Evolutionary conservation across 1,139 yeast species (phyloP), one percentile per base, ranked within the genome.

Genomic region (Geotrichum cucujoidarum): DNA sequence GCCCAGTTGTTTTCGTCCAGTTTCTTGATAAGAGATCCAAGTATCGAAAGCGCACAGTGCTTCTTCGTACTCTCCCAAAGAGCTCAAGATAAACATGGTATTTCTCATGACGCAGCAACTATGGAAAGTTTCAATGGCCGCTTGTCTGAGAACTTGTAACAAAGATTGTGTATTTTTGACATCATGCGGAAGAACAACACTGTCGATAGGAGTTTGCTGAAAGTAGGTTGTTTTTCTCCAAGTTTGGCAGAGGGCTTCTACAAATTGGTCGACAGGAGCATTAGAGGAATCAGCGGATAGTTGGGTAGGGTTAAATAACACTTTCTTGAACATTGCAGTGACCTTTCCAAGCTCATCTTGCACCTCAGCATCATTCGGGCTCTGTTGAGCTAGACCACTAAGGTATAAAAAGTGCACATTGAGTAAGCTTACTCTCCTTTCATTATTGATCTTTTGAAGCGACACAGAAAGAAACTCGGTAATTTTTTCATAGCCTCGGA

Each of bases 111-210:
- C 60, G 8, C 61, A 56, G 6, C 71, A 67, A 29, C 78, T 76
- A 54, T 77, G 80, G 54, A 76, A 77, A 0, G 81, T 74, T 45
- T 68, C 65, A 13, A 65, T 56, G n/a, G 74, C 62, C 1, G 74
- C 73, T 16, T 60, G 57, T 32, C 66, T 66, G 7, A 74, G 52
- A 1, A 65, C 46, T 1, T 54, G 56, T 5, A 58, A 57, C 10
- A 66, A 53, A 4, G 49, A 45, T 8, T 50, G 29, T 0, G 65
- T 51, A 11, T 57, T 48, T 6, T 54, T 39, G 4, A 53, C 41
- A 44, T 55, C 53, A 21, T 40, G 51, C 11, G 52, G 46, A 4
- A 50, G 53, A 3, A 46, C 36, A 10, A 61, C 54, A 8, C 43
- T 51, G 11, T 58, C 60, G 11, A 49, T 27, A n/a, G 58, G 57